Evolutionary conservation across 179 eudicot species (phyloP).

Genomic region (Vitellaria paradoxa): DNA sequence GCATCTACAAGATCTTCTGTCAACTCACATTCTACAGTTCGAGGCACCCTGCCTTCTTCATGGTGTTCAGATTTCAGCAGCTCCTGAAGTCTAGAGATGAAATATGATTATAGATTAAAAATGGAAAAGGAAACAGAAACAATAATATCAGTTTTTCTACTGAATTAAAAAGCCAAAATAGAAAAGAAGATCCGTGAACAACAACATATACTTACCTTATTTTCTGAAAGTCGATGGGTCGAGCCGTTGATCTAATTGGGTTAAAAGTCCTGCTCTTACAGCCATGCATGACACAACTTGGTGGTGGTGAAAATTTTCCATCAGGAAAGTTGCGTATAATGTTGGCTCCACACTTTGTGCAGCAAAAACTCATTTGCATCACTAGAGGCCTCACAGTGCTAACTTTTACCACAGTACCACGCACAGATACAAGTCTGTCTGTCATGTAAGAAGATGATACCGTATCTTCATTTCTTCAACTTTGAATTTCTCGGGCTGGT

Average conservation of each 20-base stretch:
- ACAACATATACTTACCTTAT: constrained; percentile 48
- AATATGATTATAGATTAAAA: background rate
- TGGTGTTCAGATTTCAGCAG: constrained; percentile 88
- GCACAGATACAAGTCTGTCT: constrained; percentile 91
- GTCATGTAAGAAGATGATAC: constrained; percentile 31
- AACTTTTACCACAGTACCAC: constrained; percentile 87
- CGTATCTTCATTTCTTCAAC: constrained; percentile 12
- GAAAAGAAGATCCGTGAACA: background rate
- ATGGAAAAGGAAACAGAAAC: background rate
- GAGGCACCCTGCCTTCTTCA: constrained; percentile 98
- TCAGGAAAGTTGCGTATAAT: constrained; percentile 75
- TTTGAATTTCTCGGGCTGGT: background rate
- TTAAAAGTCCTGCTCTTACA: constrained; percentile 81
- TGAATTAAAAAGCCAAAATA: too few relatives aligned
- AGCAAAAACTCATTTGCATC: constrained; percentile 70
- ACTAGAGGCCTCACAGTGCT: constrained; percentile 94
- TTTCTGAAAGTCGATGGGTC: constrained; percentile 84
- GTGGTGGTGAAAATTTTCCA: constrained; percentile 96
- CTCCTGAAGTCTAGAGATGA: constrained; percentile 72
- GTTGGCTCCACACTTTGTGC: constrained; percentile 75
- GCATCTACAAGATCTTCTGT: constrained; percentile 94
- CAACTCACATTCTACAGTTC: constrained; percentile 95
- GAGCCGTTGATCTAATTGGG: constrained; percentile 77
- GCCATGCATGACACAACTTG: constrained; percentile 62
- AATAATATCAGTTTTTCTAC: background rate